Evolutionary conservation across 805 yeast genomes (phyloP), one percentile per base, ranked within the genome.

Genomic region (Cyberlindnera japonica): DNA sequence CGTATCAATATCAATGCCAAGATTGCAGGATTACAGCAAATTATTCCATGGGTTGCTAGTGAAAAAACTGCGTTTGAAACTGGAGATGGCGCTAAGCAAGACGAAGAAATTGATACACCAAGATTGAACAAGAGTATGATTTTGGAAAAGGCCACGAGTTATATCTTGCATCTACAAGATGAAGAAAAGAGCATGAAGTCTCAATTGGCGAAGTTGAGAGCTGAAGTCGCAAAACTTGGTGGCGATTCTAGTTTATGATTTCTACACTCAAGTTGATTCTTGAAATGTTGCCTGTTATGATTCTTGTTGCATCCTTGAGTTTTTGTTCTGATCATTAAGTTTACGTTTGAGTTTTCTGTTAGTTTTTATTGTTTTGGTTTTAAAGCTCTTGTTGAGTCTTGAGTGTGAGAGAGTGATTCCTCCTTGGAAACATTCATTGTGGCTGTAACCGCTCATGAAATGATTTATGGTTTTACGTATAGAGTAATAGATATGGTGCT

Each of bases 1-100:
- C 66, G 88, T 57, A 80, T 79, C 45, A 81, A 81, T 58, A 80
- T 82, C 58, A 81, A 81, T 56, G 76, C 83, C 11, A 81, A 80
- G 57, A 82, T 82, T 41, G 83, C 83, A 4, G 78, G 79, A 22
- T 61, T 81, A 39, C 85, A 80, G 54, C 74, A 72, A 51, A 68
- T 81, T 18, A 81, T 82, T 25, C 89, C 89, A 11, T 75, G 82
- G 77, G 75, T 80, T 38, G 74, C 81, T 3, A 61, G 68, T 36
- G 84, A 79, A 44, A 74, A 74, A 47, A 75, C 82, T 3, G 83
- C 83, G 0, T 79, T 79, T 54, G 83, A 75, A 51, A 69, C 72
- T 13, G 58, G 58, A 6, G 53, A 48, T 24, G 55, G 47, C 12
- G 35, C 17, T 10, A 41, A 38, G 20, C 44, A 41, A 14, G 41